Base-by-base conservation (phyloP, 768 basidiomycete species). In the Auricularia sp. region DNA sequence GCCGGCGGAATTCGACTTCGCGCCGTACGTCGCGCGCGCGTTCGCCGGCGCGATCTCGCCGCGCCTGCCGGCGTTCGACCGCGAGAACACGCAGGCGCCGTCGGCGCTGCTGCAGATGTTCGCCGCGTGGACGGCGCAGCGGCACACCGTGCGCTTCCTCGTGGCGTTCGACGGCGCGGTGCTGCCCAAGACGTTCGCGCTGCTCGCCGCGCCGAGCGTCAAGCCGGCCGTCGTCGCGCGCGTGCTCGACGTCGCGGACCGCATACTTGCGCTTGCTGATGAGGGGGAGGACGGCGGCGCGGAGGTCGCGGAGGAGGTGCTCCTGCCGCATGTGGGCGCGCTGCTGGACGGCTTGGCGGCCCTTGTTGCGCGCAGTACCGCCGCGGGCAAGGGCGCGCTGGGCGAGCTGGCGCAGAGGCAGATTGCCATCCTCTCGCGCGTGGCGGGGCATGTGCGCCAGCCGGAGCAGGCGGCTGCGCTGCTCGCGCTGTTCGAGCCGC, bases 51-150 rank as follows among this genome's bases (percentile, higher is more conserved):
- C 91, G 77, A 88, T 98, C 69, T 84, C 88, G 0, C 94, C 96
- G 0, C 89, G 97, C 5, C 79, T 99, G 29, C 76, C 84, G 0
- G 74, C 77, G 3, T 78, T 98, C 33, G 87, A 89, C 65, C 79
- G 76, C 53, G 97, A 98, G 74, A 98, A 95, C 70, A 91, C 89
- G 0, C 96, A 98, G 73, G 82, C 91, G 0, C 94, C 96, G 0
- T 96, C 94, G 0, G 86, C 91, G 0, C 79, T 96, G 18, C 77
- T 99, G 53, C 93, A 97, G 44, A 78, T 98, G 23, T 90, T 97
- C 75, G 81, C 85, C 65, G 77, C 82, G 5, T 95, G 94, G 90
- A 84, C 91, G 0, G 72, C 78, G 16, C 78, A 82, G 18, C 77
- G 76, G 2, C 79, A 84, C 12, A 82, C 86, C 66, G 79, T 82